These are phyloP conservation scores for Ogataea ganodermae DNA, from an alignment of 805 yeast genomes.

Conservation along the genomic window DNA sequence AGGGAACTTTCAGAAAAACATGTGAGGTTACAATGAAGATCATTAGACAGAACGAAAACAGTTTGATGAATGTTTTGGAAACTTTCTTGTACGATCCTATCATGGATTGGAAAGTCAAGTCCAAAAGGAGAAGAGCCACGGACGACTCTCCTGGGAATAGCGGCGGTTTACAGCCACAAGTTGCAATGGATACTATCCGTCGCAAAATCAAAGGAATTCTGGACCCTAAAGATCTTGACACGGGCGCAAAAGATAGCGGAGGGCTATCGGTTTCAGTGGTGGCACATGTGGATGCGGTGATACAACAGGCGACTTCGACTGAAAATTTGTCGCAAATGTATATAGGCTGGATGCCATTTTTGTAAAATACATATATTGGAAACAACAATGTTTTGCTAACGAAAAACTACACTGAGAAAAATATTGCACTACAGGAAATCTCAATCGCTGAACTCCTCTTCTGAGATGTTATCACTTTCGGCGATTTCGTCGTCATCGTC, in stretches of 20 bases:
- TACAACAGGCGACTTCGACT: conserved; percentile 74
- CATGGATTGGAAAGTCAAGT: conserved; percentile 63
- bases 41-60: conserved; percentile 76
- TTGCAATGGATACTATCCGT: conserved; percentile 70
- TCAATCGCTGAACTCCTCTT: conserved; percentile 36
- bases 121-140: conserved; percentile 38
- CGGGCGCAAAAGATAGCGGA: conserved; percentile 38
- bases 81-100: conserved; percentile 92
- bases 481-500: conserved; percentile 29
- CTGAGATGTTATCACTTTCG: conserved; percentile 32
- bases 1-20: conserved; percentile 83
- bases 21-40: conserved; percentile 81
- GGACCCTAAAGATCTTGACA: conserved; percentile 56
- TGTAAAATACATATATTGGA: conserved; percentile 35
- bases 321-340: conserved; percentile 83
- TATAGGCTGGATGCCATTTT: conserved; percentile 87
- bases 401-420: conserved; percentile 4
- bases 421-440: not conserved
- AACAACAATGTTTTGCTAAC: not conserved
- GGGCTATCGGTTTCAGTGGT: conserved; percentile 86
- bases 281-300: conserved; percentile 89
- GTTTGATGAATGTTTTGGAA: conserved; percentile 86
- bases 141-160: conserved; percentile 20
- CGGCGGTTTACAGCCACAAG: conserved; percentile 51
- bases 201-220: conserved; percentile 82